phyloP scores from a whole-genome alignment of 768 basidiomycete genomes.

The Suillus fuscotomentosus region DNA sequence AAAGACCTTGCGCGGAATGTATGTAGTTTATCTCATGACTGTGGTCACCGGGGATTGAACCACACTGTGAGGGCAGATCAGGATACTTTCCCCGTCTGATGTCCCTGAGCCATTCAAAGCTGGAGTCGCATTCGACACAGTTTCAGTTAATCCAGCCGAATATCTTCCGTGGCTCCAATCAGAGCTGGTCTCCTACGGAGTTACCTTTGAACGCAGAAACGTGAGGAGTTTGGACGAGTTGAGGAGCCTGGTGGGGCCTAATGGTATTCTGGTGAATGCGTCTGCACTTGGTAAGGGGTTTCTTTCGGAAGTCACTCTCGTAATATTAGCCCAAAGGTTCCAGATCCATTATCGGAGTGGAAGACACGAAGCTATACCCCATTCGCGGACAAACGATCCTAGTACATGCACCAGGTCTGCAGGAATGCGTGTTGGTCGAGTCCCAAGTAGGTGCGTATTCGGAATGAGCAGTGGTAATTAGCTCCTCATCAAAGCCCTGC shows the following conservation, averaged over 20 bases:
- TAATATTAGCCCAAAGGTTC: constrained; percentile 43
- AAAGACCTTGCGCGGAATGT: constrained; percentile 39
- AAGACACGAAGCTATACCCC: constrained; percentile 73
- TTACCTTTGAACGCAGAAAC: constrained; percentile 41
- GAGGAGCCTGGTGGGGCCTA: constrained; percentile 34
- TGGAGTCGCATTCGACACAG: constrained; percentile 45
- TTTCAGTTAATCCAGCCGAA: constrained; percentile 47
- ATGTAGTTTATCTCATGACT: constrained; percentile 10
- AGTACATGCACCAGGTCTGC: constrained; percentile 64
- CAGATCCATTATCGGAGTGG: constrained; percentile 73
- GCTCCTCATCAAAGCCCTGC: neutral
- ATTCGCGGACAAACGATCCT: constrained; percentile 85
- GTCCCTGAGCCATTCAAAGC: constrained; percentile 32
- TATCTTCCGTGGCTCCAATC: constrained; percentile 51
- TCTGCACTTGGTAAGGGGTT: constrained; percentile 45
- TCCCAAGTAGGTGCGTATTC: constrained; percentile 20
- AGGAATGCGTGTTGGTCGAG: constrained; percentile 29
- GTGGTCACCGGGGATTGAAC: neutral
- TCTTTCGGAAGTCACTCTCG: neutral
- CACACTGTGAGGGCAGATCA: constrained; percentile 25
- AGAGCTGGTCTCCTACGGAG: constrained; percentile 37
- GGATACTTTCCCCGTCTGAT: constrained; percentile 29
- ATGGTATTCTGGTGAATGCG: constrained; percentile 53
- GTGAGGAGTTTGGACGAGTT: constrained; percentile 47
- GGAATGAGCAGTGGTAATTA: neutral